Base-by-base conservation (phyloP, 2,329 filamentous ascomycete species). In the Colletotrichum sp. region DNA sequence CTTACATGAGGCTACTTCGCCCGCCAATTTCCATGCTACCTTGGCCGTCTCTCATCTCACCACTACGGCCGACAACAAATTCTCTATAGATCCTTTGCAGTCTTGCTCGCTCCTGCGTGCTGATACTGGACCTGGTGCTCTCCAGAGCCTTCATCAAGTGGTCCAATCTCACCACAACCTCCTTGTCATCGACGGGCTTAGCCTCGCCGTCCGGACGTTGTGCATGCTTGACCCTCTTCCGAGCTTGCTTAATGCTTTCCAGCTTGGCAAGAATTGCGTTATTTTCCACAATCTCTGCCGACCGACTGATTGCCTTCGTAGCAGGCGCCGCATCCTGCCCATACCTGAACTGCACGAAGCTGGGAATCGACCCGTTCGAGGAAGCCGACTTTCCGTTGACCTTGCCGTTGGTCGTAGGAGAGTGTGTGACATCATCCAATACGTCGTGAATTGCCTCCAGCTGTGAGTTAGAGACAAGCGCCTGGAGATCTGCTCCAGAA, bases 381-480 rank as follows among this genome's bases (percentile, higher is more conserved):
- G 71, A 77, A 67, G 48, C 30, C 4, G 52, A 30, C 36, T 76
- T 76, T 73, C 75, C 77, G 78, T 79, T 81, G 83, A 73, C 82
- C 84, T 78, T 82, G 67, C 84, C 83, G 77, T 81, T 83, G n/a
- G 83, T 81, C 13, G 82, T 61, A 82, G 83, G 38, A 66, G 65
- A 34, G 77, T 80, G 21, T 80, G 81, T 30, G 79, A 79, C 80
- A 58, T 92, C 88, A 80, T 93, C 91, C 1, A 99, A 90, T 4
- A 97, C 93, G 79, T 98, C 96, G 82, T 99, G 97, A 78, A 99
- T 98, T 32, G 97, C 97, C 86, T 98, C 96, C 8, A 99, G 90
- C 83, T 99, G 97, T 1, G 97, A 96, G 79, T 99, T 99, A 80
- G 98, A 98, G 58, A 98, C 93, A 8, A 99, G 90, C 0, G 96